These are phyloP conservation scores for Cytospora piceae DNA, from an alignment of 2,329 filamentous ascomycete genomes.

Conservation along the genomic window DNA sequence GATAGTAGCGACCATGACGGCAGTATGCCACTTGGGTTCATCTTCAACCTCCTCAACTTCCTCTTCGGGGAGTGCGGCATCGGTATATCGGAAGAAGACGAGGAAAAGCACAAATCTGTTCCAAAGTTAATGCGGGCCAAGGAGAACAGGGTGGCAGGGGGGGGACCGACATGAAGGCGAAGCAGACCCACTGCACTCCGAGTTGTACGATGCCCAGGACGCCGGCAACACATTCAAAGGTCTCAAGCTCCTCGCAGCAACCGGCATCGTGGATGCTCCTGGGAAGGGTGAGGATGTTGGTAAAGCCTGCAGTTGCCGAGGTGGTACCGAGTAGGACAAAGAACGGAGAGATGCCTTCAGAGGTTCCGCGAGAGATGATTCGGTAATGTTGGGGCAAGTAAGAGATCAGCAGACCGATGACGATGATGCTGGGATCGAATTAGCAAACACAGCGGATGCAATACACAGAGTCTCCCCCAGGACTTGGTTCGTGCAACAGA, in stretches of 20 bases:
- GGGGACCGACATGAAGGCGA: constrained; percentile 78
- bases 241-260: constrained; percentile 82
- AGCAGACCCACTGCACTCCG: constrained; percentile 89
- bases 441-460: constrained; percentile 29
- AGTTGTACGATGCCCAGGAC: constrained; percentile 89
- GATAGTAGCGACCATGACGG: constrained; percentile 71
- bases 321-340: constrained; percentile 94
- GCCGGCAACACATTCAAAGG: constrained; percentile 82
- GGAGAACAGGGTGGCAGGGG: neutral
- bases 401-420: constrained; percentile 86
- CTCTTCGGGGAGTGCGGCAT: constrained; percentile 53
- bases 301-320: constrained; percentile 84
- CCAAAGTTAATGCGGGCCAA: neutral
- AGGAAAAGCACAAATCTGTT: constrained; percentile 89
- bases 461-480: neutral
- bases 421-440: constrained; percentile 61
- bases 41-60: constrained; percentile 49
- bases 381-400: constrained; percentile 95
- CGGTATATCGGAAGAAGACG: constrained; percentile 81
- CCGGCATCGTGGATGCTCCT: constrained; percentile 79
- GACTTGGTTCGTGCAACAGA: neutral
- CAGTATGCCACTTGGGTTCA: constrained; percentile 74
- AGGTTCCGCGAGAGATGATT: constrained; percentile 82
- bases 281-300: constrained; percentile 89
- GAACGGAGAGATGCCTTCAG: constrained; percentile 93